Percentiles rank a stretch among this genome's conserved stretches.
Conservation (phyloP, 202 grass and related monocot species). For the Dendrocalamus latiflorus region DNA sequence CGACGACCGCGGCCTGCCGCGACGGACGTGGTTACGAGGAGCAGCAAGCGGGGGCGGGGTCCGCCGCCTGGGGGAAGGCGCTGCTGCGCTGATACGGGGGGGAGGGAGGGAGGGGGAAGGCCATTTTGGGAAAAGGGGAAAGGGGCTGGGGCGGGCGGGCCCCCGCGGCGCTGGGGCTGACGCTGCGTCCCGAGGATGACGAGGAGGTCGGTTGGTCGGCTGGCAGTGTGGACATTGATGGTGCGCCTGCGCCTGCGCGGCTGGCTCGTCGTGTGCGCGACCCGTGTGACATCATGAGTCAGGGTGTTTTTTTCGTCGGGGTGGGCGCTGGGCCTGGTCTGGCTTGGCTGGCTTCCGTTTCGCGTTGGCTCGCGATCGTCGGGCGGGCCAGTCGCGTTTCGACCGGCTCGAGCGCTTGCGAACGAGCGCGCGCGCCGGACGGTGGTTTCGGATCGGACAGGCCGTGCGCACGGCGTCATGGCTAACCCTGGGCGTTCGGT, state of each 20-base stretch:
- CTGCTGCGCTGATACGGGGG: neutral
- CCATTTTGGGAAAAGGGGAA: slow-evolving; percentile 7
- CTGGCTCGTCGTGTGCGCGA: neutral
- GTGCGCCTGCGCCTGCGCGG: neutral
- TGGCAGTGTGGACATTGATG: neutral
- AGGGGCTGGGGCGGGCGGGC: neutral
- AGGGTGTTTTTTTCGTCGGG: neutral
- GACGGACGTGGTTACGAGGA: neutral
- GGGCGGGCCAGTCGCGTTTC: neutral
- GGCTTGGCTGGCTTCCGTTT: neutral
- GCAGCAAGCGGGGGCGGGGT: neutral
- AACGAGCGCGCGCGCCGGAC: neutral
- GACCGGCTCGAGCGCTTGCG: neutral
- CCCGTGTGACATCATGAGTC: neutral
- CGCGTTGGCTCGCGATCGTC: neutral
- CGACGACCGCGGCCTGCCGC: neutral
- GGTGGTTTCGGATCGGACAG: neutral
- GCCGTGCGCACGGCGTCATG: neutral
- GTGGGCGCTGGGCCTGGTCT: neutral
- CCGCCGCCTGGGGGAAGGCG: neutral
- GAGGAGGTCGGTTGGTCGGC: neutral
- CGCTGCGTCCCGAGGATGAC: neutral
- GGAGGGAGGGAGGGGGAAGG: neutral
- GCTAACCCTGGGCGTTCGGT: too few relatives aligned
- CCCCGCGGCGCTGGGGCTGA: neutral